Percentiles rank a stretch among this genome's conserved stretches.
Conservation (phyloP, 148 eudicot genomes). For the Amaranthus cruentus region DNA sequence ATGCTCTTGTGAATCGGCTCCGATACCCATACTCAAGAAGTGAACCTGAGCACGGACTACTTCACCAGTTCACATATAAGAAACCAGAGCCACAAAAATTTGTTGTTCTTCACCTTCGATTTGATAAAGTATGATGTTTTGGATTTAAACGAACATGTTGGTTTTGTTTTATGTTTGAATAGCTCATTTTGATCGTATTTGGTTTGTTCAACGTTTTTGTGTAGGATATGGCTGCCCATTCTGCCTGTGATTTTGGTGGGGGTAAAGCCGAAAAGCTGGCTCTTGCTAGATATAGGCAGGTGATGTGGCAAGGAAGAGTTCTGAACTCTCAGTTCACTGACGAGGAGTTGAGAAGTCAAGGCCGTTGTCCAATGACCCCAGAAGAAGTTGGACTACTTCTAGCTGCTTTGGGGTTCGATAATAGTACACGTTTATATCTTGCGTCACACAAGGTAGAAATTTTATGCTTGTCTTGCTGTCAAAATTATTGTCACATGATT, state of each 20-base stretch:
- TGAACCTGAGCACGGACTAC: constrained; percentile 34
- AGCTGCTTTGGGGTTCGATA: constrained; percentile 93
- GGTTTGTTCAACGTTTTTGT: not conserved
- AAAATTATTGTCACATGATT: not conserved
- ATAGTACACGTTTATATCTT: constrained; percentile 81
- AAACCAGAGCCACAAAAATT: constrained; percentile 50
- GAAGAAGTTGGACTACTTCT: constrained; percentile 91
- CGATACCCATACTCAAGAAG: constrained; percentile 38
- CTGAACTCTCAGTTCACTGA: constrained; percentile 92
- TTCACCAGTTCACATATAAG: constrained; percentile 43
- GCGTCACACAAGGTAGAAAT: constrained; percentile 87
- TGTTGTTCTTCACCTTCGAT: constrained; percentile 88
- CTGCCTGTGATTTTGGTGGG: constrained; percentile 98
- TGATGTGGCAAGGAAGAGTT: constrained; percentile 92
- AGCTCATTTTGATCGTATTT: not conserved
- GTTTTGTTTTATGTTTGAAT: not conserved
- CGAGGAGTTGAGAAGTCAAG: constrained; percentile 86
- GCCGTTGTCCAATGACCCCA: constrained; percentile 96
- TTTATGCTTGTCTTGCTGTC: not conserved
- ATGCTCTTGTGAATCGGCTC: constrained; percentile 72
- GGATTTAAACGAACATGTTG: not conserved
- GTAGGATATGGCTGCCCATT: constrained; percentile 99
- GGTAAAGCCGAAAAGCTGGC: constrained; percentile 93
- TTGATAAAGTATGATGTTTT: constrained; percentile 66
- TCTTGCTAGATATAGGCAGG: constrained; percentile 84